Conservation (phyloP, 1,139 yeast genomes). For the Kodamaea plutei region DNA sequence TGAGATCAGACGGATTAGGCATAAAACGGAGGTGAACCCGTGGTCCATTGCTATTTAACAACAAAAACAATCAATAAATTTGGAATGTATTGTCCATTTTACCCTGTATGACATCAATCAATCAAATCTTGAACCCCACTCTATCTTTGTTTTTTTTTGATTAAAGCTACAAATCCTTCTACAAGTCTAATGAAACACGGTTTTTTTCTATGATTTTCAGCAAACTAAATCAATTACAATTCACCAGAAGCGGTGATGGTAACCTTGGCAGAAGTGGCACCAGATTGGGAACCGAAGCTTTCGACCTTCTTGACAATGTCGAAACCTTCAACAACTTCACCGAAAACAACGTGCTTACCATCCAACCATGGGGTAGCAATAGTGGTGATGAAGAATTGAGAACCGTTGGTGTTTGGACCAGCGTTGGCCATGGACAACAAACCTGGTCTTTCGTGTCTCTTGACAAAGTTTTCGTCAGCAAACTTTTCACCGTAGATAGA, state of each 20-base stretch:
- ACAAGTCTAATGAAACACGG: no score
- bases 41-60: no score
- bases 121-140: no score
- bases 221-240: no score
- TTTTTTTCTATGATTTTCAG: no score
- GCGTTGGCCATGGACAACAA: constrained; percentile 98
- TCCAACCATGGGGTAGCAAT: constrained; percentile 96
- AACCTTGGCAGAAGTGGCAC: constrained; percentile 76
- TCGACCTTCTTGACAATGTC: constrained; percentile 93
- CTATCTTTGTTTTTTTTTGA: no score
- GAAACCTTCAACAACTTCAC: constrained; percentile 89
- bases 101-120: no score
- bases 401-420: constrained; percentile 99
- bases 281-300: constrained; percentile 76
- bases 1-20: no score
- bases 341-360: constrained; percentile 98
- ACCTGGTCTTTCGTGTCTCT: constrained; percentile 89
- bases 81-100: no score
- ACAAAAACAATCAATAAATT: no score
- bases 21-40: no score
- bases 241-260: constrained; percentile 84
- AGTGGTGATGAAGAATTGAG: constrained; percentile 98
- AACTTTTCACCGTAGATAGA: constrained; percentile 96
- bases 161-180: no score
- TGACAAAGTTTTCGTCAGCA: constrained; percentile 90